Conservation (phyloP, 2,329 filamentous ascomycete genomes). For the Pseudocercospora eumusae region DNA sequence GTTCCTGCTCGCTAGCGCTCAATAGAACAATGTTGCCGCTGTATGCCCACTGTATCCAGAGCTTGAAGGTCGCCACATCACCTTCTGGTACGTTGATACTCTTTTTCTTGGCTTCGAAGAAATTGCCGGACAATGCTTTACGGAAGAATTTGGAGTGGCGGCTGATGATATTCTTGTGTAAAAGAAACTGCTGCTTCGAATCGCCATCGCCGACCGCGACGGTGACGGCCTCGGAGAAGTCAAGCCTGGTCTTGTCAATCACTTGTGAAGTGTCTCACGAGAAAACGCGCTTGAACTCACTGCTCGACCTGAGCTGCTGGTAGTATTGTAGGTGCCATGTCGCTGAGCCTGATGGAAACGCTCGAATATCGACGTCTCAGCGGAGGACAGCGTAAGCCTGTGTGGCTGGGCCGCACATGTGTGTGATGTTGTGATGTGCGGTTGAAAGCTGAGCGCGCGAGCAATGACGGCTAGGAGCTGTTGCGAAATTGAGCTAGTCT, state of each 20-base stretch:
- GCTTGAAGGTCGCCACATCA: neutral
- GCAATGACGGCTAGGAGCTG: neutral
- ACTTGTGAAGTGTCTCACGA: too few species aligned
- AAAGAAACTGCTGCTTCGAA: neutral
- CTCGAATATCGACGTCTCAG: too few species aligned
- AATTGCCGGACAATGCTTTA: neutral
- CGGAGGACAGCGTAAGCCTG: too few species aligned
- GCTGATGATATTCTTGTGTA: conserved; percentile 1
- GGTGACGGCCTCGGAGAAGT: neutral
- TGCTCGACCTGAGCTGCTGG: neutral
- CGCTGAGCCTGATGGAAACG: too few species aligned
- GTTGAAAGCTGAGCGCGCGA: too few species aligned
- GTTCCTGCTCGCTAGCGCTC: neutral
- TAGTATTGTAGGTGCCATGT: neutral
- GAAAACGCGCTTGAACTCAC: neutral
- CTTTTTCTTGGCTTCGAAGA: conserved; percentile 18
- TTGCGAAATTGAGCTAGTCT: neutral
- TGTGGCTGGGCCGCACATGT: too few species aligned
- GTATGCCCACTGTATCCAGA: conserved; percentile 5
- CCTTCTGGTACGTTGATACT: neutral
- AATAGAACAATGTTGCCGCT: neutral
- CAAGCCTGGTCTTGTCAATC: neutral
- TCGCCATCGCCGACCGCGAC: conserved; percentile 1
- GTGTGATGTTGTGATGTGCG: too few species aligned
- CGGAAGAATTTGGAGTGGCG: conserved; percentile 10